Evolutionary conservation across 2,329 filamentous ascomycete genomes (phyloP).

Genomic region (Epichloe brachyelytri): DNA sequence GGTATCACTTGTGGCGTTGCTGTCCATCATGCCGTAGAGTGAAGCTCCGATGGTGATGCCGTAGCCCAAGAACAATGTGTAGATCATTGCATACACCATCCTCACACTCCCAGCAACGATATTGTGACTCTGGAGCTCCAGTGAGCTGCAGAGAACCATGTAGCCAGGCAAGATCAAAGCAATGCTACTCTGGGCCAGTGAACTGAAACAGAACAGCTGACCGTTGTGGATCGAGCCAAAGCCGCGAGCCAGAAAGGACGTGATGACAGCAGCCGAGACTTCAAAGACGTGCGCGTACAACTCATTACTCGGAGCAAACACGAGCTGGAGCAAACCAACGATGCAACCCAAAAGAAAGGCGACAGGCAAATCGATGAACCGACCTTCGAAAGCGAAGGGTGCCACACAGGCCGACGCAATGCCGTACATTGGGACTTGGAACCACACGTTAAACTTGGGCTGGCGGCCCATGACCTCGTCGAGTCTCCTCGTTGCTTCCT

Average conservation of each 20-base stretch:
- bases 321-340: slow-evolving; percentile 61
- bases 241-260: slow-evolving; percentile 55
- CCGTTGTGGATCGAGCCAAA: slow-evolving; percentile 51
- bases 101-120: slow-evolving; percentile 61
- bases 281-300: slow-evolving; percentile 47
- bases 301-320: slow-evolving; percentile 60
- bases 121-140: slow-evolving; percentile 59
- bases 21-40: slow-evolving; percentile 51
- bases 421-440: slow-evolving; percentile 56
- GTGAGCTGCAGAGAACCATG: slow-evolving; percentile 31
- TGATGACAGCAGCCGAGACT: slow-evolving; percentile 45
- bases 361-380: slow-evolving; percentile 65
- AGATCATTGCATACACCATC: slow-evolving; percentile 65
- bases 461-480: slow-evolving; percentile 38
- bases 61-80: slow-evolving; percentile 61
- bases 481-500: slow-evolving; percentile 52
- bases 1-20: slow-evolving; percentile 32
- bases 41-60: slow-evolving; percentile 59
- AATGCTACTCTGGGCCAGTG: slow-evolving; percentile 60
- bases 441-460: slow-evolving; percentile 36
- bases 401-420: slow-evolving; percentile 64
- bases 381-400: slow-evolving; percentile 66
- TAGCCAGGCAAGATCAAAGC: slow-evolving; percentile 58
- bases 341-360: slow-evolving; percentile 64
- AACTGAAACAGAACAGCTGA: slow-evolving; percentile 55